phyloP scores from a whole-genome alignment of 768 basidiomycete species.

The Fomitopsis pulvina region DNA sequence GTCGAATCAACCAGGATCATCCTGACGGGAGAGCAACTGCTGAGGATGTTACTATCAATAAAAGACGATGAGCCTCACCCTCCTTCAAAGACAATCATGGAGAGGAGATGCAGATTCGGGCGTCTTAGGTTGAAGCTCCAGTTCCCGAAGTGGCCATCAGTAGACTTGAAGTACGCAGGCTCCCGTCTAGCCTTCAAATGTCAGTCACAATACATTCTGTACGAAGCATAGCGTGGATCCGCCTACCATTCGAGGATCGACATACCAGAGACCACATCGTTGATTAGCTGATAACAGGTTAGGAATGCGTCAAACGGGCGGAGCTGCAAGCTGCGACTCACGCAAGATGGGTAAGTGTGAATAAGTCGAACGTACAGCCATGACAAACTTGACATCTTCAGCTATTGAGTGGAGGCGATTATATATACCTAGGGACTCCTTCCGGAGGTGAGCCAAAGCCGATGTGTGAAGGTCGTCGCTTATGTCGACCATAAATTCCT shows the following conservation, averaged over 20 bases:
- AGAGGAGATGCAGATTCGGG: conserved; percentile 75
- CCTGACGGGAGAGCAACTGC: conserved; percentile 29
- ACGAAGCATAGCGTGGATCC: background rate
- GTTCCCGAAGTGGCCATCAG: conserved; percentile 79
- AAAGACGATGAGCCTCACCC: conserved; percentile 45
- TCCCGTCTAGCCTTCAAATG: conserved; percentile 19
- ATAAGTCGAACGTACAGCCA: conserved; percentile 42
- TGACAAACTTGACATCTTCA: conserved; percentile 70
- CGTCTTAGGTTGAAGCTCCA: conserved; percentile 84
- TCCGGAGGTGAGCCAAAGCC: conserved; percentile 48
- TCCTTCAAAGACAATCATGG: conserved; percentile 40
- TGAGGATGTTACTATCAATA: background rate
- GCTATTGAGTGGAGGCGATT: conserved; percentile 85
- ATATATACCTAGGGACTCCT: conserved; percentile 70
- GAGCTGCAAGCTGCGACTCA: conserved; percentile 16
- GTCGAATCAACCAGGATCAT: conserved; percentile 90
- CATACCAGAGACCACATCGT: conserved; percentile 93
- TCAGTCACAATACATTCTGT: conserved; percentile 12
- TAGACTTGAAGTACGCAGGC: conserved; percentile 87
- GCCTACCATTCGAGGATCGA: conserved; percentile 57
- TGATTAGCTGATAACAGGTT: conserved; percentile 64
- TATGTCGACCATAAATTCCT: background rate
- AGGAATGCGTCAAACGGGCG: background rate
- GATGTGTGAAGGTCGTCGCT: conserved; percentile 9
- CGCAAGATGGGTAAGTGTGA: conserved; percentile 50